Conservation (phyloP, 2,329 filamentous ascomycete species). For the Emergomyces pasteurianus region DNA sequence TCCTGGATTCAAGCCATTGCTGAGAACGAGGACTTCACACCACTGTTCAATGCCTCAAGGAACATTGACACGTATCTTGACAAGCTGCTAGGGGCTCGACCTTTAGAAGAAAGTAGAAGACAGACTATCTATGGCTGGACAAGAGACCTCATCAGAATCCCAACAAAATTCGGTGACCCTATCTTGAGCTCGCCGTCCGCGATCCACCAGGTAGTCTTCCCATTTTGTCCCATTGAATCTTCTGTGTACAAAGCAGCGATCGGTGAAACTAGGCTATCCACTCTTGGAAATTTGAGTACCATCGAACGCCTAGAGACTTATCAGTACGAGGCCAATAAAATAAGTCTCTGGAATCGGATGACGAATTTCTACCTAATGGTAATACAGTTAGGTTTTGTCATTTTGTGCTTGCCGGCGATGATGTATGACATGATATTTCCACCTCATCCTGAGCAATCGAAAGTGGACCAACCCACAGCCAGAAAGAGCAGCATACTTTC, state of each 20-base stretch:
- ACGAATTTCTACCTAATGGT: no score
- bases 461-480: neutral
- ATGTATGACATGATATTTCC: neutral
- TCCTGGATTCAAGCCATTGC: constrained; percentile 26
- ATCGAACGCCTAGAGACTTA: neutral
- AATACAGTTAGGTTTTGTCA: no score
- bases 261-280: neutral
- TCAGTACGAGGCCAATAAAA: neutral
- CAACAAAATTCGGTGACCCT: constrained; percentile 20
- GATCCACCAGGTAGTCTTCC: constrained; percentile 22
- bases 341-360: no score
- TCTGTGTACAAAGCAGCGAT: constrained; percentile 12
- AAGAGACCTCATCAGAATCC: constrained; percentile 21
- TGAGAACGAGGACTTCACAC: constrained; percentile 5
- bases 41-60: constrained; percentile 9
- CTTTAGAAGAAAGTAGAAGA: constrained; percentile 13
- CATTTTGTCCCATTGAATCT: constrained; percentile 22
- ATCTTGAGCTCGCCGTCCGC: constrained; percentile 19
- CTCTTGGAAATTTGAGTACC: neutral
- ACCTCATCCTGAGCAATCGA: neutral
- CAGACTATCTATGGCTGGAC: constrained; percentile 17
- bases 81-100: constrained; percentile 4
- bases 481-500: constrained; percentile 8
- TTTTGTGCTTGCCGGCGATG: no score
- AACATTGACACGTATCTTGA: constrained; percentile 10